phyloP scores from a whole-genome alignment of 108 stramenopile species.

The Epithemia pelagica region DNA sequence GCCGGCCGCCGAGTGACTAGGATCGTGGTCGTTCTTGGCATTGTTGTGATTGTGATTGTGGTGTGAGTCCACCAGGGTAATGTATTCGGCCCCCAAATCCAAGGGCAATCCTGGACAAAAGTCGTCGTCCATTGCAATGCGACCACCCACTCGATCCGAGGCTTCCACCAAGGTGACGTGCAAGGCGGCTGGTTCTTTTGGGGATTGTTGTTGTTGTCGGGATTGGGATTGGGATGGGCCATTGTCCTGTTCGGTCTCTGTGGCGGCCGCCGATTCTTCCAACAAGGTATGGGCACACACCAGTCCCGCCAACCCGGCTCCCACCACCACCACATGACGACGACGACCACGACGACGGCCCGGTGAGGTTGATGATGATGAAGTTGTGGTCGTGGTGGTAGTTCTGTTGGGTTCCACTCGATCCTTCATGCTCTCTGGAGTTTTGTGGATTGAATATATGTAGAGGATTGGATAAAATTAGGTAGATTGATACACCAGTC shows the following conservation, averaged over 20 bases:
- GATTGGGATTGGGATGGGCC: not conserved
- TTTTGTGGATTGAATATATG: too few species aligned
- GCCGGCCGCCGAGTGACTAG: not conserved
- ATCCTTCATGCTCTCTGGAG: too few species aligned
- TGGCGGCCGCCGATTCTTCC: not conserved
- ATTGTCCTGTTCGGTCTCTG: not conserved
- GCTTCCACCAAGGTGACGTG: conserved; percentile 27
- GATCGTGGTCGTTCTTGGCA: not conserved
- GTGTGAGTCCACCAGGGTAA: not conserved
- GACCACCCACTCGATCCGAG: conserved; percentile 17
- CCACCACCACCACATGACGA: conserved; percentile 26
- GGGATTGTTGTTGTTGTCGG: too few species aligned
- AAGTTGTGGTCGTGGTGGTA: too few species aligned
- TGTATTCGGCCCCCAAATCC: conserved; percentile 40
- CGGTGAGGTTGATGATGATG: too few species aligned
- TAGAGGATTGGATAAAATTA: too few species aligned
- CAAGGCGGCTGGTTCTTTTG: not conserved
- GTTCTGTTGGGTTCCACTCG: too few species aligned
- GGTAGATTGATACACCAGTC: too few species aligned
- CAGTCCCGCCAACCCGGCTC: conserved; percentile 32
- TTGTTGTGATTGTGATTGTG: not conserved
- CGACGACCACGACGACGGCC: not conserved
- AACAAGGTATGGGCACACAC: conserved; percentile 24
- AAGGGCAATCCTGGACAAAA: conserved; percentile 21
- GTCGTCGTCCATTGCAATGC: conserved; percentile 5